A percentile compares a stretch with the other conserved stretches of the same genome.
phyloP scores from a whole-genome alignment of 164 flowering plant species.

The Vitis riparia region DNA sequence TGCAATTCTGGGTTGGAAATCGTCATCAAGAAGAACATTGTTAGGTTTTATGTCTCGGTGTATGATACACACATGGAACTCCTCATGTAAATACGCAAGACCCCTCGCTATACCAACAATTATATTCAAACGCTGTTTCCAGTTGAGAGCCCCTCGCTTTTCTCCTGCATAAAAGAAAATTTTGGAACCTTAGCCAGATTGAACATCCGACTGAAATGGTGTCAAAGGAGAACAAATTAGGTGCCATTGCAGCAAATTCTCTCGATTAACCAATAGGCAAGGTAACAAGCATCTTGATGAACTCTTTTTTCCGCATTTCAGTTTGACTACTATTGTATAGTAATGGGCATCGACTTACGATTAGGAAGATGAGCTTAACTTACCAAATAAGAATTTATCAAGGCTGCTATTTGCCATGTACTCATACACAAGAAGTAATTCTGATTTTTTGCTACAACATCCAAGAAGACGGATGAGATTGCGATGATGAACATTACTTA shows the following conservation, averaged over 20 bases:
- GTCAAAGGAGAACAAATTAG: no score
- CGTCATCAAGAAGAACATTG: constrained; percentile 52
- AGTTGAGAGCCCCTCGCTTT: constrained; percentile 38
- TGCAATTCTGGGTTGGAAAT: constrained; percentile 55
- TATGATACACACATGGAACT: constrained; percentile 51
- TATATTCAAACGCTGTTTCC: constrained; percentile 54
- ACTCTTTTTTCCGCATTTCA: no score
- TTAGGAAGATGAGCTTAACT: neutral
- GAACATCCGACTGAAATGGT: no score
- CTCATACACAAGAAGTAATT: constrained; percentile 50
- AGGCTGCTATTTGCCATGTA: constrained; percentile 65
- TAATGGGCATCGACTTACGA: no score
- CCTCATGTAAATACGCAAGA: constrained; percentile 58
- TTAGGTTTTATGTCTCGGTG: constrained; percentile 63
- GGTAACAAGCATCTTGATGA: no score
- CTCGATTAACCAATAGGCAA: no score
- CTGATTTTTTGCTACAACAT: constrained; percentile 51
- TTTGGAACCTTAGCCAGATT: no score
- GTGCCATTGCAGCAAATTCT: no score
- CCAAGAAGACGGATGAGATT: constrained; percentile 64
- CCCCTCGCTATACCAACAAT: constrained; percentile 62
- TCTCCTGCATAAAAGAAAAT: constrained; percentile 32
- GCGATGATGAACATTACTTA: constrained; percentile 64
- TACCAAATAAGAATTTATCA: constrained; percentile 58
- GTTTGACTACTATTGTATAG: no score